Conservation (phyloP, 1,139 yeast genomes). For the Protomyces inouyei region DNA sequence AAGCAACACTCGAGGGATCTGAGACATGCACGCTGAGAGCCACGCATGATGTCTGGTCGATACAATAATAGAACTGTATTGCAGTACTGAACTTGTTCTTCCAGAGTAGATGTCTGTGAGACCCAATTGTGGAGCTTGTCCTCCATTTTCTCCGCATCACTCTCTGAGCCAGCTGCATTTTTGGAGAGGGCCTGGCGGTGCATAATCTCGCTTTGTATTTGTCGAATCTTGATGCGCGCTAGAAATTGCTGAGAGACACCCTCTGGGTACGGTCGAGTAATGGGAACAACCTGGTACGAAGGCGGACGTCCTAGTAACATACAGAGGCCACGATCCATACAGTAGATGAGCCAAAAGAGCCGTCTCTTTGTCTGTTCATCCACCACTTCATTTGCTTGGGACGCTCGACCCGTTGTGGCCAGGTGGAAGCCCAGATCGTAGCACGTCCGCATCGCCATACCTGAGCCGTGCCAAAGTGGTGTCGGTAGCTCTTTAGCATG, state of each 20-base stretch:
- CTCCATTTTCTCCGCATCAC: background rate
- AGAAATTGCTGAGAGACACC: background rate
- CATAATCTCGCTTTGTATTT: conserved; percentile 10
- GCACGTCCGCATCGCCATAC: conserved; percentile 9
- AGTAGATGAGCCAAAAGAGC: conserved; percentile 14
- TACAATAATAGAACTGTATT: conserved; percentile 5
- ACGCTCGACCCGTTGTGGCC: background rate
- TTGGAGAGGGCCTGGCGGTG: background rate
- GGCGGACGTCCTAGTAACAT: conserved; percentile 10
- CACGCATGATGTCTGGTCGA: conserved; percentile 1
- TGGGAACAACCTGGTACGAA: background rate
- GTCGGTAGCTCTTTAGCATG: conserved; percentile 12
- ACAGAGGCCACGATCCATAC: conserved; percentile 16
- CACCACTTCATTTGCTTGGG: background rate
- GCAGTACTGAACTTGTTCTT: conserved; percentile 16
- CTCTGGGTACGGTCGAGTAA: conserved; percentile 13
- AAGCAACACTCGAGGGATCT: background rate
- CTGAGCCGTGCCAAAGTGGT: conserved; percentile 13
- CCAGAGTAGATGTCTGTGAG: background rate
- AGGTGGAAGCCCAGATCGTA: conserved; percentile 11
- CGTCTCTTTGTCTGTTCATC: background rate
- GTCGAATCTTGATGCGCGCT: conserved; percentile 13
- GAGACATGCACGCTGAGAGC: background rate
- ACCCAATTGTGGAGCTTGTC: background rate
- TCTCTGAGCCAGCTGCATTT: background rate